Base-by-base conservation (phyloP, 1,139 yeast genomes). In the Zygosaccharomyces sapae region DNA sequence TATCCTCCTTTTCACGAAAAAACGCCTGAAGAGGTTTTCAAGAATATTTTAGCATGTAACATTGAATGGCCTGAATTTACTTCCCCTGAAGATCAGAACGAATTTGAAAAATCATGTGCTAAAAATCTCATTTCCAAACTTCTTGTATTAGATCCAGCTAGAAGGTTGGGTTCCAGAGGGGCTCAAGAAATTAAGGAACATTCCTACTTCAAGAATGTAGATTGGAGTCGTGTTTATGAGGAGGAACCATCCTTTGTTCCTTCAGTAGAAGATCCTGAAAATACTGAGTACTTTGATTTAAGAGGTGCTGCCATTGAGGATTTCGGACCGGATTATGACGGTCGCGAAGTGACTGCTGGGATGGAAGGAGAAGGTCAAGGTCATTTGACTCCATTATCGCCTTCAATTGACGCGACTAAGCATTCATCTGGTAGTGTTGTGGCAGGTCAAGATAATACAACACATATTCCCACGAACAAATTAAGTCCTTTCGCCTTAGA, bases 1-100 rank as follows among this genome's bases (percentile, higher is more conserved):
- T 86, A 82, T 61, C 97, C 98, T 0, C 99, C 99, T 2, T 94
- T 94, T 66, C 95, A 88, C 65, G 95, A 87, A 1, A 72, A 74
- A 5, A 75, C 90, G 0, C 95, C 97, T 0, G 87, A 84, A 43
- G 71, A 74, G 51, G 96, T 94, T 0, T 92, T 94, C 63, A 78
- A 81, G 46, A 89, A 88, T 56, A 92, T 94, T 41, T 70, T 89
- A 48, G 71, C 69, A 16, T 83, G 92, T 16, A 73, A 74, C 1
- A 85, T 92, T 41, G 86, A 84, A 51, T 94, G 97, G 97, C 97
- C 97, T 0, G 70, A 73, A 1, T 62, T 83, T 25, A 57, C 73
- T 3, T 66, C 70, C 1, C 74, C 74, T 12, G 80, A 77, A 41
- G 81, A 77, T 40, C 81, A 77, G 43, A 59, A 59, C 12, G 72